These are phyloP conservation scores for Exophiala bonariae DNA, from an alignment of 2,329 filamentous ascomycete genomes.

Conservation along the genomic window DNA sequence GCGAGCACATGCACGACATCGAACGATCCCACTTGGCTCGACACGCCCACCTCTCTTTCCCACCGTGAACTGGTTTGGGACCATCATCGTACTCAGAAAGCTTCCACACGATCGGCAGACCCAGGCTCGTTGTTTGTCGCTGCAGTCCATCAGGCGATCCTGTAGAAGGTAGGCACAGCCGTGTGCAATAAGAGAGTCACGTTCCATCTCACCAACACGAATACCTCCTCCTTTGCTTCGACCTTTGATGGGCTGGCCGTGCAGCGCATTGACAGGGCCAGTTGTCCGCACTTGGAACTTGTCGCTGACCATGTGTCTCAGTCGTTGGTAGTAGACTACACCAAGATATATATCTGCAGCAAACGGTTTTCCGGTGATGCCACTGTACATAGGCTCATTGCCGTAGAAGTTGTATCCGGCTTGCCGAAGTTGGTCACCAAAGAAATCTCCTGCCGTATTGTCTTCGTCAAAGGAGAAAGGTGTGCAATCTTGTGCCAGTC, in stretches of 20 bases:
- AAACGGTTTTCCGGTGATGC: constrained; percentile 92
- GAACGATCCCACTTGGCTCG: constrained; percentile 58
- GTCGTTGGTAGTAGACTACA: constrained; percentile 95
- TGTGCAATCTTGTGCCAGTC: constrained; percentile 92
- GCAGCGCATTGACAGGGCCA: constrained; percentile 84
- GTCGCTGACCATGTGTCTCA: constrained; percentile 99
- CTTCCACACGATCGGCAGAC: constrained; percentile 87
- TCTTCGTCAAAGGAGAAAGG: constrained; percentile 94
- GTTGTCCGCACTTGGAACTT: constrained; percentile 98
- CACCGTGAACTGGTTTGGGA: constrained; percentile 34
- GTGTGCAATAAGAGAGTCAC: constrained; percentile 90
- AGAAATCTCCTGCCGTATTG: constrained; percentile 89
- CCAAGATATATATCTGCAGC: constrained; percentile 95
- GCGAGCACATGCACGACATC: constrained; percentile 77
- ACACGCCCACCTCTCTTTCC: constrained; percentile 41
- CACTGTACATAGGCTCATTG: constrained; percentile 98
- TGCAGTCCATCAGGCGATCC: constrained; percentile 95
- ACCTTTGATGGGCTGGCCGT: constrained; percentile 95
- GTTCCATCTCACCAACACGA: constrained; percentile 98
- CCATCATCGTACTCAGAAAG: constrained; percentile 78
- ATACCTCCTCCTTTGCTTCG: constrained; percentile 96
- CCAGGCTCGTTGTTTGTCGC: constrained; percentile 86
- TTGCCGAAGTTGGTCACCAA: constrained; percentile 91
- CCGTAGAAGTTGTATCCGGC: constrained; percentile 98
- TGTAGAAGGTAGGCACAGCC: constrained; percentile 93